These are phyloP conservation scores for Myotisia sp. DNA, from an alignment of 2,329 filamentous ascomycete genomes.

Conservation along the genomic window DNA sequence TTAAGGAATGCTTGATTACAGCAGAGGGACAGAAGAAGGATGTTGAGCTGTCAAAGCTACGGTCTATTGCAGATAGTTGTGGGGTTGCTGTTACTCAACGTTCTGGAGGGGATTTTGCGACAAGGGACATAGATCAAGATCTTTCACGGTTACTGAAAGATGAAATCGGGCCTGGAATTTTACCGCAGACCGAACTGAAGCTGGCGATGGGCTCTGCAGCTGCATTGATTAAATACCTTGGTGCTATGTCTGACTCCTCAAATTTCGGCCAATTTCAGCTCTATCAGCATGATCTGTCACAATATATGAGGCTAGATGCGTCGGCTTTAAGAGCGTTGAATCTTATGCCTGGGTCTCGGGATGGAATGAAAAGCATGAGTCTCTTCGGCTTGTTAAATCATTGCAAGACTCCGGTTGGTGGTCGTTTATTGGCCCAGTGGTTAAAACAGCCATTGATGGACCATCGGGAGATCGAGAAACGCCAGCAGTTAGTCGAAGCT, in stretches of 20 bases:
- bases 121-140: slow-evolving; percentile 90
- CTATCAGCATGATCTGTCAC: slow-evolving; percentile 90
- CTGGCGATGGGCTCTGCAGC: slow-evolving; percentile 91
- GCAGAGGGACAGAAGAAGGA: slow-evolving; percentile 69
- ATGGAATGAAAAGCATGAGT: slow-evolving; percentile 96
- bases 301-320: slow-evolving; percentile 97
- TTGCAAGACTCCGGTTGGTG: slow-evolving; percentile 91
- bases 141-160: slow-evolving; percentile 75
- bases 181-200: slow-evolving; percentile 86
- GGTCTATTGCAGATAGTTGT: slow-evolving; percentile 80
- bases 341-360: slow-evolving; percentile 86
- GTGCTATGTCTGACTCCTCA: slow-evolving; percentile 73
- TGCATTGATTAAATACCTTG: slow-evolving; percentile 86
- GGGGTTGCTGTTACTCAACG: slow-evolving; percentile 80
- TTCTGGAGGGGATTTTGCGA: slow-evolving; percentile 61
- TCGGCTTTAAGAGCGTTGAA: slow-evolving; percentile 88
- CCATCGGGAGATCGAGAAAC: slow-evolving; percentile 70
- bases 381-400: slow-evolving; percentile 87
- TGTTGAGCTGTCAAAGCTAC: slow-evolving; percentile 72
- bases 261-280: slow-evolving; percentile 97
- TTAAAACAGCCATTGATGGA: slow-evolving; percentile 95
- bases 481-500: slow-evolving; percentile 87
- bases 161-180: slow-evolving; percentile 57
- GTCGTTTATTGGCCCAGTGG: slow-evolving; percentile 83
- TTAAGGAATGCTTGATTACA: slow-evolving; percentile 84